A percentile compares a stretch with the other conserved stretches of the same genome.
phyloP scores from a whole-genome alignment of 2,329 filamentous ascomycete genomes.

The Pezicula neosporulosa region DNA sequence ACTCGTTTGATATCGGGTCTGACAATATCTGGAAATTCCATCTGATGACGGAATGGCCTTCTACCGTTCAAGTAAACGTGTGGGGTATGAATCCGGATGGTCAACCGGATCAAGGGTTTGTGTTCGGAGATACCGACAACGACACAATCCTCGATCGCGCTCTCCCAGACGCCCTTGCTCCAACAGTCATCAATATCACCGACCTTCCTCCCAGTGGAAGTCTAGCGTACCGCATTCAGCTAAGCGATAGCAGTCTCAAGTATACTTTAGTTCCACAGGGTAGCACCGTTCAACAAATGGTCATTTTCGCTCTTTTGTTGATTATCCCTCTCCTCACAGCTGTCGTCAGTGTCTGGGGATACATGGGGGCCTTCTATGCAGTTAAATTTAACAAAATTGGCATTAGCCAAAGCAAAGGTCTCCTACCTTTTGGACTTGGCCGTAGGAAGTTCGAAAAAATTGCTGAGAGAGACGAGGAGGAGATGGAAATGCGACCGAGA shows the following conservation, averaged over 20 bases:
- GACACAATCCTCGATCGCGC: conserved; percentile 60
- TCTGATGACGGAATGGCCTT: conserved; percentile 62
- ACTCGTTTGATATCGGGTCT: conserved; percentile 44
- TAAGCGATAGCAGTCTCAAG: conserved; percentile 50
- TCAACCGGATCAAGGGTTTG: conserved; percentile 54
- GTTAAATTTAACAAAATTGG: conserved; percentile 58
- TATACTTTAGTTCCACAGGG: conserved; percentile 52
- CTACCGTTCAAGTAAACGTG: conserved; percentile 56
- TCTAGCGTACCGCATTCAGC: conserved; percentile 50
- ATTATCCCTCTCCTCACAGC: conserved; percentile 49
- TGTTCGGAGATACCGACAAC: conserved; percentile 58
- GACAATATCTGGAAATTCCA: conserved; percentile 54
- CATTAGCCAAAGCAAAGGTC: conserved; percentile 43
- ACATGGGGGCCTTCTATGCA: conserved; percentile 52
- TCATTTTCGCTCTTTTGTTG: conserved; percentile 50
- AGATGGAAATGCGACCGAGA: background rate
- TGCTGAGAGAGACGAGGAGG: conserved; percentile 13
- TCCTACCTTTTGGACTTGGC: conserved; percentile 32
- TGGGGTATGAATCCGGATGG: conserved; percentile 66
- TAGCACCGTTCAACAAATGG: conserved; percentile 48
- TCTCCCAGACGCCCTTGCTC: conserved; percentile 53
- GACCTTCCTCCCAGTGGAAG: conserved; percentile 48
- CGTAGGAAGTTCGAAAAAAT: conserved; percentile 26
- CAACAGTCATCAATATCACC: conserved; percentile 57
- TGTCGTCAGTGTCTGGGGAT: conserved; percentile 47